Evolutionary conservation across 352 stramenopile genomes (phyloP).

Genomic region (Pythium volutum): DNA sequence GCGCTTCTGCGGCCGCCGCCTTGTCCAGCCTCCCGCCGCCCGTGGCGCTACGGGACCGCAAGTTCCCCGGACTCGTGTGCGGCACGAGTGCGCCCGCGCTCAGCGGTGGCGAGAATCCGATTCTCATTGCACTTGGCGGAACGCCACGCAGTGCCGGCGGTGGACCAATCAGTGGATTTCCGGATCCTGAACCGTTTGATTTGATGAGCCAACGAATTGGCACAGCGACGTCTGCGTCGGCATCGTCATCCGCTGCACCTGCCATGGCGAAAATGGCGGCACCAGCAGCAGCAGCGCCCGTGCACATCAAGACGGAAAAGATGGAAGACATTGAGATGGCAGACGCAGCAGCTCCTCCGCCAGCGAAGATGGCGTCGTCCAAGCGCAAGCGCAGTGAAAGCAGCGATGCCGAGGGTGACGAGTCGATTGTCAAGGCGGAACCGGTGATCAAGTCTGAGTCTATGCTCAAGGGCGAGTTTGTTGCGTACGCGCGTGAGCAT

Average conservation of each 20-base stretch:
- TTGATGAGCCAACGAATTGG: constrained; percentile 25
- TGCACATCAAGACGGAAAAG: constrained; percentile 3
- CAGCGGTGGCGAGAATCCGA: constrained; percentile 46
- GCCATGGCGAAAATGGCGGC: constrained; percentile 5
- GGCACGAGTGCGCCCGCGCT: constrained; percentile 4
- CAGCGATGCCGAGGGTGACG: constrained; percentile 5
- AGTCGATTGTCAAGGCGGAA: constrained; percentile 17
- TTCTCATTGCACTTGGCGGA: constrained; percentile 56
- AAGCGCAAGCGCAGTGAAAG: constrained; percentile 23
- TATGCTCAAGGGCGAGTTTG: constrained; percentile 34
- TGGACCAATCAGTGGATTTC: constrained; percentile 9
- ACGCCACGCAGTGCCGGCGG: constrained; percentile 31
- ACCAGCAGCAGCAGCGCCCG: constrained; percentile 5
- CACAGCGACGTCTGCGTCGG: background rate
- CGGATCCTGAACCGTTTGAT: constrained; percentile 45
- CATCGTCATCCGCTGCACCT: constrained; percentile 10
- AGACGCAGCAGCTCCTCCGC: background rate
- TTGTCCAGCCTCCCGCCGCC: too few relatives aligned
- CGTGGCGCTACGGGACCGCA: constrained; percentile 15
- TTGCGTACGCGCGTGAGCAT: constrained; percentile 74
- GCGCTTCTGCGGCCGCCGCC: too few relatives aligned
- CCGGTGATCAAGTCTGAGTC: constrained; percentile 21
- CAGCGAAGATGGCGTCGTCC: background rate
- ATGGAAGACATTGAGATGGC: constrained; percentile 16
- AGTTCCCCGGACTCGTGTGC: constrained; percentile 22